These are phyloP conservation scores for Fusarium xyrophilum DNA, from an alignment of 2,329 filamentous ascomycete species.

Conservation along the genomic window DNA sequence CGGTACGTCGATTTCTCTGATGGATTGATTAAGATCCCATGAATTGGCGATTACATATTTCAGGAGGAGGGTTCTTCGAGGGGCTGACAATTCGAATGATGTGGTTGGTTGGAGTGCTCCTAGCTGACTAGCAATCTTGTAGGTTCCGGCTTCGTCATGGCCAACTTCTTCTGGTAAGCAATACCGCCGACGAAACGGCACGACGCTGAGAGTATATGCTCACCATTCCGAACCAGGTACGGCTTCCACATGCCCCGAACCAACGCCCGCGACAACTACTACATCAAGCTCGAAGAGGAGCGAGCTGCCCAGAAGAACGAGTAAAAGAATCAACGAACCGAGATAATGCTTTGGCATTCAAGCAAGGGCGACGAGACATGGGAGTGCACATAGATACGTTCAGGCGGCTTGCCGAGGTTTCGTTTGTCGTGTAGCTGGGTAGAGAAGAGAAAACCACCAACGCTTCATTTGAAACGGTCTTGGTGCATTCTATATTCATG, in stretches of 20 bases:
- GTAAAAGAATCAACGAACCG: constrained; percentile 24
- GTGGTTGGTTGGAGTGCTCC: constrained; percentile 36
- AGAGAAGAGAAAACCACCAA: constrained; percentile 38
- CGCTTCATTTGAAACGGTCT: constrained; percentile 34
- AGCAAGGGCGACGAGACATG: constrained; percentile 8
- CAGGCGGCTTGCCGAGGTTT: constrained; percentile 31
- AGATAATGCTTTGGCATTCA: constrained; percentile 1
- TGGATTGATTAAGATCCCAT: constrained; percentile 2
- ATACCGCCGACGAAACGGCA: not conserved
- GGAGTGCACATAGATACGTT: constrained; percentile 24
- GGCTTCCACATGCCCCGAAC: constrained; percentile 69
- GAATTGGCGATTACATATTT: constrained; percentile 1
- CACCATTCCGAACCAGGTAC: constrained; percentile 54
- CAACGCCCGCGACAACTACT: constrained; percentile 64
- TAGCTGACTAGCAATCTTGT: constrained; percentile 45
- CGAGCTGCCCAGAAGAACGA: constrained; percentile 53
- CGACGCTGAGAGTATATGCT: constrained; percentile 4
- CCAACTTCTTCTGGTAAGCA: constrained; percentile 64
- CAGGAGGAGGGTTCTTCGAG: constrained; percentile 19
- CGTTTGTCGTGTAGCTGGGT: constrained; percentile 39
- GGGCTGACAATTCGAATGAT: constrained; percentile 38
- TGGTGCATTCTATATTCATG: constrained; percentile 41
- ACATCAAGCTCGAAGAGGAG: constrained; percentile 64
- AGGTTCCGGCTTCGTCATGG: constrained; percentile 63
- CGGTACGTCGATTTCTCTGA: constrained; percentile 53